Evolutionary conservation across 2,329 filamentous ascomycete species (phyloP), one percentile per base, ranked within the genome.

Genomic region (Penicillium hordei): DNA sequence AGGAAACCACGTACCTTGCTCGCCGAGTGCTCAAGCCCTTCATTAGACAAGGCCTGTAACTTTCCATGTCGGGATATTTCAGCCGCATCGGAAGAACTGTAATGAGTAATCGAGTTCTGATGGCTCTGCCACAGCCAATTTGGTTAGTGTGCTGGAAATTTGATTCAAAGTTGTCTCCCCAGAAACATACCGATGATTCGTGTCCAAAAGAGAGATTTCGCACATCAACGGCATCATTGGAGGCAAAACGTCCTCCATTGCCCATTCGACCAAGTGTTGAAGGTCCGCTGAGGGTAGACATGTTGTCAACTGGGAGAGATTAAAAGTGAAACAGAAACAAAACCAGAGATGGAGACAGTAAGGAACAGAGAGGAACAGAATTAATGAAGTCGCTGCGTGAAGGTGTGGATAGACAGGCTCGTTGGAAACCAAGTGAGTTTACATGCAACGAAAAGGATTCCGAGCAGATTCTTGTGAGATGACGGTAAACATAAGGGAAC

Each of bases 11-110:
- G 67, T 64, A 75, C 77, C 76, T 78, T 78, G 61, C 61, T 70
- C 29, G 67, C 68, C n/a, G 59, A 63, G 23, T 53, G 48, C n/a
- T 70, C 69, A 39, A 68, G 61, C 36, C 63, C 63, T 42, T 68
- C 66, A 40, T 50, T 59, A 33, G 60, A 44, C 10, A 60, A 53
- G 38, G 62, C 60, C 50, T 74, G 72, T 13, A 69, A 59, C 46
- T 72, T 73, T 38, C 70, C 73, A 52, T 74, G 62, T 40, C 71
- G 77, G 15, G 70, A 72, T 13, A 65, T 68, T 44, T 71, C 65
- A n/a, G 74, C 54, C 27, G 69, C 67, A 56, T 73, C 70, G 4
- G 72, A 66, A 33, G 68, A 60, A 48, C 66, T 65, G 31, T 64
- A 67, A 42, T 64, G 65, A 29, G 58, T 58, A 55, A 58, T 64